Conservation (phyloP, 2,329 filamentous ascomycete genomes). For the Cordyceps tenuipes region DNA sequence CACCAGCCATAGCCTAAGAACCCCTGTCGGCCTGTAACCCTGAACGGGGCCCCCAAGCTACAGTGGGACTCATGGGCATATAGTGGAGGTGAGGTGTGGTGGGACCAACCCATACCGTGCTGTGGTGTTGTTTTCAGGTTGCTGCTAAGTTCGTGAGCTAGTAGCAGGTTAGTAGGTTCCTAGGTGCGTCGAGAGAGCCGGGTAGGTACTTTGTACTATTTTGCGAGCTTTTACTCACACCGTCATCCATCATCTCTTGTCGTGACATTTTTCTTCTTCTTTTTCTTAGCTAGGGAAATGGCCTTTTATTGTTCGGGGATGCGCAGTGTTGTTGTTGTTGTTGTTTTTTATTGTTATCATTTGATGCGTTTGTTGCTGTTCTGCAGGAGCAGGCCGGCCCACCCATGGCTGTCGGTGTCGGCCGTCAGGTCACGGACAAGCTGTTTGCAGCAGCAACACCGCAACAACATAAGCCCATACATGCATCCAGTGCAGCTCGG, state of each 20-base stretch:
- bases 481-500: no score
- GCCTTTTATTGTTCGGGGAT: no score
- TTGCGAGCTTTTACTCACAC: neutral
- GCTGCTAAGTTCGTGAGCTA: neutral
- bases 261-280: neutral
- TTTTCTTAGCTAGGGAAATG: neutral
- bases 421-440: neutral
- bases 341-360: no score
- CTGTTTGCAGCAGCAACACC: neutral
- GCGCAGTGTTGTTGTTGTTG: neutral
- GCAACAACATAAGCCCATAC: neutral
- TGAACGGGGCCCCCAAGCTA: neutral
- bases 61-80: neutral
- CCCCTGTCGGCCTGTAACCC: constrained; percentile 1
- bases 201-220: neutral
- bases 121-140: neutral
- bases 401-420: neutral
- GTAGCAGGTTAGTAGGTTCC: no score
- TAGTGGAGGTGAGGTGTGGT: neutral
- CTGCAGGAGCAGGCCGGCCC: no score
- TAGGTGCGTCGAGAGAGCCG: neutral
- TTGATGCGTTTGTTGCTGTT: no score
- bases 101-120: neutral
- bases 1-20: neutral
- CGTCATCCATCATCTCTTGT: neutral